A percentile compares a stretch with the other conserved stretches of the same genome.
phyloP scores from a whole-genome alignment of 225 moss, liverwort and hornwort genomes.

The Physcomitrellopsis africana region DNA sequence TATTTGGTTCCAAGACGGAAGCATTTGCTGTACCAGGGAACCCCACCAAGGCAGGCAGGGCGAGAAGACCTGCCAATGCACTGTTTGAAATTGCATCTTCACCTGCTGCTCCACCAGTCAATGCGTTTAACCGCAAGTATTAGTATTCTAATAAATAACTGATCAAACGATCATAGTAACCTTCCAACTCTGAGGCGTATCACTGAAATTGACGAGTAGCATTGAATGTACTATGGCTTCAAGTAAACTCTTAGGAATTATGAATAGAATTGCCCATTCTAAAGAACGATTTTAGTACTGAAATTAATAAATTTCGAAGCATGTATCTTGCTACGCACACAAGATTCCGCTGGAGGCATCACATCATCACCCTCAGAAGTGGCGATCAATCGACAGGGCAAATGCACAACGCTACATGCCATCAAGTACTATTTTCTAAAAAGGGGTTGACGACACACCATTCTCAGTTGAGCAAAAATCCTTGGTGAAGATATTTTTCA shows the following conservation, averaged over 20 bases:
- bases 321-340: conserved; percentile 12
- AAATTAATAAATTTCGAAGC: conserved; percentile 15
- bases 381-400: neutral
- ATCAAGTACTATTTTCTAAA: neutral
- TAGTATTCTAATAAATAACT: neutral
- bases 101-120: conserved; percentile 27
- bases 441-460: conserved; percentile 32
- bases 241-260: conserved; percentile 19
- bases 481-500: conserved; percentile 25
- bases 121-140: conserved; percentile 8
- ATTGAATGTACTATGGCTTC: neutral
- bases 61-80: conserved; percentile 35
- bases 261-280: conserved; percentile 9
- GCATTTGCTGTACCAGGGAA: conserved; percentile 45
- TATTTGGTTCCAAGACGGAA: conserved; percentile 41
- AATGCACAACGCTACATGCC: neutral
- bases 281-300: neutral
- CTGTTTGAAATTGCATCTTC: conserved; percentile 20
- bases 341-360: conserved; percentile 9
- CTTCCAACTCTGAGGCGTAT: neutral
- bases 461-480: conserved; percentile 29
- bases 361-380: neutral
- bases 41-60: conserved; percentile 37
- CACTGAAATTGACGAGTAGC: neutral
- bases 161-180: neutral